phyloP scores from a whole-genome alignment of 1,284 basidiomycete species.

The Testicularia cyperi region DNA sequence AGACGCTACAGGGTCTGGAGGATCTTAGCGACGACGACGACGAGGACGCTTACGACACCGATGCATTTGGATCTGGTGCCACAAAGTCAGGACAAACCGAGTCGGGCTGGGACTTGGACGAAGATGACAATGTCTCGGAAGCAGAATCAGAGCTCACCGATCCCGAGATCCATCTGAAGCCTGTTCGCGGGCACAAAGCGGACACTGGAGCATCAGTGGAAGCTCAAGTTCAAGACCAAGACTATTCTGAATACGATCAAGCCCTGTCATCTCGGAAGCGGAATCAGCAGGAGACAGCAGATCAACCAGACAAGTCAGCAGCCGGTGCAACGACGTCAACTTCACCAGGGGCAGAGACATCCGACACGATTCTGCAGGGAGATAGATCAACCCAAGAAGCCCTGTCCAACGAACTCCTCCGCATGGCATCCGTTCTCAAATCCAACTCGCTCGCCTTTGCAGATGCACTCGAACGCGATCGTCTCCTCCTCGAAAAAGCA shows the following conservation, averaged over 20 bases:
- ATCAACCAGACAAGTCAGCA: no score
- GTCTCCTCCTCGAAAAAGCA: conserved; percentile 51
- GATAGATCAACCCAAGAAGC: conserved; percentile 52
- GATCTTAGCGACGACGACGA: conserved; percentile 4
- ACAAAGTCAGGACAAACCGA: no score
- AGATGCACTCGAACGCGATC: conserved; percentile 56
- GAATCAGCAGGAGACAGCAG: no score
- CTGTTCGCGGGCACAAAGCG: conserved; percentile 1
- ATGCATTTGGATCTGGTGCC: no score
- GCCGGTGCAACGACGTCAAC: no score
- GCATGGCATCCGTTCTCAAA: conserved; percentile 55
- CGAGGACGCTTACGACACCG: not conserved
- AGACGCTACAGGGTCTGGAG: conserved; percentile 2
- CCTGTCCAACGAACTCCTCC: conserved; percentile 54
- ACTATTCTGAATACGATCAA: conserved; percentile 16
- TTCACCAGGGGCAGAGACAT: no score
- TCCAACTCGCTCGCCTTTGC: conserved; percentile 53
- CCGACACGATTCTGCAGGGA: conserved; percentile 36
- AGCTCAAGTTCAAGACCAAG: conserved; percentile 1
- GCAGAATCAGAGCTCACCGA: conserved; percentile 29
- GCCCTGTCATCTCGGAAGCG: not conserved
- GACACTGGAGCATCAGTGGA: no score
- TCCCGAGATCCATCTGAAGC: conserved; percentile 13
- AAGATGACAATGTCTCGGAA: conserved; percentile 8
- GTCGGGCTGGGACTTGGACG: not conserved